phyloP scores from a whole-genome alignment of 139 green algal genomes.

The Chlorella sorokiniana region DNA sequence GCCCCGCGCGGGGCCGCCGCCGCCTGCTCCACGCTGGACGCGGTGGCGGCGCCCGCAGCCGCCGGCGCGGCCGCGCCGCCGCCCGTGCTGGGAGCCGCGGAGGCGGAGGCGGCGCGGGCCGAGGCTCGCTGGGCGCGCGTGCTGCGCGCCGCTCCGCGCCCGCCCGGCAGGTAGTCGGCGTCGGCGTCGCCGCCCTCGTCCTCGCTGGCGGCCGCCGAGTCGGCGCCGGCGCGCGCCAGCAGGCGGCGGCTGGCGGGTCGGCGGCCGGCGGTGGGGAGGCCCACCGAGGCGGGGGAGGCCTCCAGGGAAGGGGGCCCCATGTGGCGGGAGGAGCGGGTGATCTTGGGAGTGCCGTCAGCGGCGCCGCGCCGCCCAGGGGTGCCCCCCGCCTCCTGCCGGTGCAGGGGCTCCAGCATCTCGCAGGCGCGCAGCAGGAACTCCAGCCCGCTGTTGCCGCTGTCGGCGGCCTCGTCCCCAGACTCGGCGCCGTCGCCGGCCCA shows the following conservation, averaged over 20 bases:
- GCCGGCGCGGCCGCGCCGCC: neutral
- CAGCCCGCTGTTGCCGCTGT: neutral
- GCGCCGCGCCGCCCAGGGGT: neutral
- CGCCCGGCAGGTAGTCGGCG: conserved; percentile 4
- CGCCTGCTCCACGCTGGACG: neutral
- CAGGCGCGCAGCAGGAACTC: conserved; percentile 29
- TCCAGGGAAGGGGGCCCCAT: neutral
- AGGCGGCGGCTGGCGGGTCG: conserved; percentile 14
- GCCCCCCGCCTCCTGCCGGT: neutral
- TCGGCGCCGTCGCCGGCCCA: neutral
- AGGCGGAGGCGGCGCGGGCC: neutral
- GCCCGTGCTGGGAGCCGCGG: neutral
- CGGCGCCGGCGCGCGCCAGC: neutral
- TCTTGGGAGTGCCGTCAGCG: neutral
- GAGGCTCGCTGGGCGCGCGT: conserved; percentile 5
- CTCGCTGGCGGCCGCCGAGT: neutral
- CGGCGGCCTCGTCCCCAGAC: neutral
- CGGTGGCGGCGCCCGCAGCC: neutral
- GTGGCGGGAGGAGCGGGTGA: neutral
- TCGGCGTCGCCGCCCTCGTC: neutral
- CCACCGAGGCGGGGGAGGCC: neutral
- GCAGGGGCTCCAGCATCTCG: conserved; percentile 27
- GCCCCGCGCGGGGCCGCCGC: neutral
- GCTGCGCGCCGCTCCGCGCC: neutral
- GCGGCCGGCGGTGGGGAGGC: neutral